phyloP scores from a whole-genome alignment of 1,284 basidiomycete species.

The Blastosporella zonata region DNA sequence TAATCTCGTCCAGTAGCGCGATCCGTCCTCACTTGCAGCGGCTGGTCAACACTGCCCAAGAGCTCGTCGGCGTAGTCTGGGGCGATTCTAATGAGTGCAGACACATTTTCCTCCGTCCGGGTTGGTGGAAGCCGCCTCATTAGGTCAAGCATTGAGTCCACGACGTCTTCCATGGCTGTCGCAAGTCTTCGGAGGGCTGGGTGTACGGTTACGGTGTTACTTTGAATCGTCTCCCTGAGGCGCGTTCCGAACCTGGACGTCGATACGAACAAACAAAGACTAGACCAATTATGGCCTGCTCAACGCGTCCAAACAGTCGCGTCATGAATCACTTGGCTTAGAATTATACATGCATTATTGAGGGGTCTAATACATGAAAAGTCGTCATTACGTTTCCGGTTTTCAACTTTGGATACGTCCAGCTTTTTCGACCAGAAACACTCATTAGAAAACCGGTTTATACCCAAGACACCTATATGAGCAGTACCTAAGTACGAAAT shows the following conservation, averaged over 20 bases:
- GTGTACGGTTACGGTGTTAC: neutral
- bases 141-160: constrained; percentile 92
- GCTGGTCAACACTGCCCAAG: constrained; percentile 93
- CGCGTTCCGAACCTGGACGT: neutral
- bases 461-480: no score
- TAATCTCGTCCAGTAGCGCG: constrained; percentile 81
- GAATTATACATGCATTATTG: constrained; percentile 11
- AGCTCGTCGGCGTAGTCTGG: constrained; percentile 98
- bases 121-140: constrained; percentile 94
- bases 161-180: constrained; percentile 62
- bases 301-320: no score
- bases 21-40: constrained; percentile 82
- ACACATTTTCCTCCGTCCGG: constrained; percentile 87
- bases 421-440: constrained; percentile 16
- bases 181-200: neutral
- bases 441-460: no score
- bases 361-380: constrained; percentile 11
- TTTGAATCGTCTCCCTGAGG: neutral
- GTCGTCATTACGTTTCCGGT: constrained; percentile 13
- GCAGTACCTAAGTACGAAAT: neutral
- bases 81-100: constrained; percentile 76
- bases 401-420: constrained; percentile 10
- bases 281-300: neutral
- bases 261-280: neutral
- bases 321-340: no score